Conservation (phyloP, 2,329 filamentous ascomycete species). For the Fusarium mundagurra region DNA sequence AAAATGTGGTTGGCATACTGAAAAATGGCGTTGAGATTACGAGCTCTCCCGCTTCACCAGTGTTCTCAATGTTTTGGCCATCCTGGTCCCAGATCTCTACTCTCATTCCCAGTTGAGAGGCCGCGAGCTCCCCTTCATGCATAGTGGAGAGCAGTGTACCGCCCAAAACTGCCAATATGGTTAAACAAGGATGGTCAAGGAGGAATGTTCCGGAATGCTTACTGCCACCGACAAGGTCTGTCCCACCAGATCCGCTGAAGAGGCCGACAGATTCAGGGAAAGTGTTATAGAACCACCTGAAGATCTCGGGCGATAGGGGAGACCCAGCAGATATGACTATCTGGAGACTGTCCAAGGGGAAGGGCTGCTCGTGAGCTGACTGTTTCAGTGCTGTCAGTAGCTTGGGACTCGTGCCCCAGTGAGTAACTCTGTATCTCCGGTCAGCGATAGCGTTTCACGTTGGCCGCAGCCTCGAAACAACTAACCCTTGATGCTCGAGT, state of each 20-base stretch:
- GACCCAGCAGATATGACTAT: neutral
- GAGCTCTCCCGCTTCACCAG: neutral
- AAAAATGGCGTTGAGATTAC: neutral
- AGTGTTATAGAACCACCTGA: neutral
- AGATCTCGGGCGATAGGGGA: neutral
- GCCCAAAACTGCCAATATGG: neutral
- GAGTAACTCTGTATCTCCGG: neutral
- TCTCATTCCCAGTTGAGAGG: neutral
- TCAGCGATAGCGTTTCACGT: neutral
- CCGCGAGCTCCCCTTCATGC: neutral
- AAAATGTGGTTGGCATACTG: neutral
- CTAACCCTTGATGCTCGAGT: neutral
- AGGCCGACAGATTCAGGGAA: neutral
- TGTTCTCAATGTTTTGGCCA: neutral
- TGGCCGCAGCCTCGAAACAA: accelerated
- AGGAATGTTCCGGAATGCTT: neutral
- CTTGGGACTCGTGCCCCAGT: neutral
- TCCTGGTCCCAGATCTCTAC: neutral
- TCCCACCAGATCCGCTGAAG: neutral
- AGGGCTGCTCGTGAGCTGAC: neutral
- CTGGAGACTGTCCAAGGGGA: neutral
- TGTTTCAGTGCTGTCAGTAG: neutral
- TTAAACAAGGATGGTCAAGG: neutral
- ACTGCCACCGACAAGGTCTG: neutral
- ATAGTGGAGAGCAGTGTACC: neutral